Base-by-base conservation (phyloP, 345 rosid genomes). In the Brassica rapa region DNA sequence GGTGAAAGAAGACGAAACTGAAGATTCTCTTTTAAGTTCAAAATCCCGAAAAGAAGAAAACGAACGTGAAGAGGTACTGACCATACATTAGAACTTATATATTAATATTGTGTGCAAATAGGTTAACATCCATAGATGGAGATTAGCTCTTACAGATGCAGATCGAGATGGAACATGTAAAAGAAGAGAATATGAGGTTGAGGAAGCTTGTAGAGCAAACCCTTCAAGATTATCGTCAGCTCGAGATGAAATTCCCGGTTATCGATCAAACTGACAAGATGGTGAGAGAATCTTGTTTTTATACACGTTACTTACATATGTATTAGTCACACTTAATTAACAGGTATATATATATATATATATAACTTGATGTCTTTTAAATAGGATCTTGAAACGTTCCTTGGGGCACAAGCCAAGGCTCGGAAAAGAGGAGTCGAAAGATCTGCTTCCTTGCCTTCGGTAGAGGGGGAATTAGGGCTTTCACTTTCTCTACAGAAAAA, bases 121-220 rank as follows among this genome's bases (percentile, higher is more conserved):
- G 55, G 62, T 62, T 80, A 68, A 68, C 8, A 53, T 62, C 5
- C 30, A 71, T 46, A 68, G 63, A 65, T 75, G 46, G 72, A 46
- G 69, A 41, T 43, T 73, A 80, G 83, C 68, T 80, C 35, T 80
- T 71, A 65, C 73, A 71, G 80, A 70, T 80, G 62, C 76, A 80
- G 56, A 80, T 57, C 19, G 73, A 80, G 69, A 80, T 80, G 80
- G 59, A 71, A 80, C 75, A 37, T 59, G 83, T 80, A 33, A 80
- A 66, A 80, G 69, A 75, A 80, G 83, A 80, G 64, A 80, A 80
- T 57, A 65, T 57, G 55, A 71, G 64, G 68, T 27, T 80, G 21
- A 80, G 76, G 69, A 80, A 75, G 25, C 83, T 80, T 64, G 76
- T 80, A 25, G 80, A 80, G 67, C n/a, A 80, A 67, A 80, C 72